Evolutionary conservation across 176 grass and related monocot species (phyloP).

Genomic region (Aegilops sharonensis): DNA sequence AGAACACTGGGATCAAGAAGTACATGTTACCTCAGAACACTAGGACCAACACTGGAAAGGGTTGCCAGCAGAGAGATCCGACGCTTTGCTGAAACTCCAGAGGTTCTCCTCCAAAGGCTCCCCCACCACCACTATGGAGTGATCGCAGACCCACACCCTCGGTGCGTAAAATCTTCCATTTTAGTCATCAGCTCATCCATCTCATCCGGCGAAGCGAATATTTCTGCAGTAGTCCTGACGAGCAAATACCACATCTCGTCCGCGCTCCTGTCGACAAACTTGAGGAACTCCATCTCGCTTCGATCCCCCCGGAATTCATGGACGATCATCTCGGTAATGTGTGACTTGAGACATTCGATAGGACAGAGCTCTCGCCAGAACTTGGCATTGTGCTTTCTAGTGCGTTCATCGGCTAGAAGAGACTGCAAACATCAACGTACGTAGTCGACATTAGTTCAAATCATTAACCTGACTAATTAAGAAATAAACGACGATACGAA

Average conservation of each 20-base stretch:
- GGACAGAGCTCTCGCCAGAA: not conserved
- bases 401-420: not conserved
- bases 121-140: not conserved
- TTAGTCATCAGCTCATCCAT: not conserved
- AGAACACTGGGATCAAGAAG: not conserved
- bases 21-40: no score
- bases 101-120: not conserved
- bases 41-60: not conserved
- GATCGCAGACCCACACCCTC: not conserved
- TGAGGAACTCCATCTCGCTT: not conserved
- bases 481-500: not conserved
- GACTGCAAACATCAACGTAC: constrained; percentile 10
- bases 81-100: not conserved
- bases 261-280: not conserved
- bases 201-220: not conserved
- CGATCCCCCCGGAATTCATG: not conserved
- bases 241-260: not conserved
- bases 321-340: constrained; percentile 10
- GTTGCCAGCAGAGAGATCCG: constrained; percentile 7
- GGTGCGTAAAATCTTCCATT: not conserved
- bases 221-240: not conserved
- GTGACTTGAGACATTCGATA: constrained; percentile 2
- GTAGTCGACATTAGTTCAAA: not conserved
- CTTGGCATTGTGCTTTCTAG: not conserved
- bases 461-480: not conserved